A percentile compares a stretch with the other conserved stretches of the same genome.
Evolutionary conservation across 768 basidiomycete genomes (phyloP).

Genomic region (Pisolithus microcarpus): DNA sequence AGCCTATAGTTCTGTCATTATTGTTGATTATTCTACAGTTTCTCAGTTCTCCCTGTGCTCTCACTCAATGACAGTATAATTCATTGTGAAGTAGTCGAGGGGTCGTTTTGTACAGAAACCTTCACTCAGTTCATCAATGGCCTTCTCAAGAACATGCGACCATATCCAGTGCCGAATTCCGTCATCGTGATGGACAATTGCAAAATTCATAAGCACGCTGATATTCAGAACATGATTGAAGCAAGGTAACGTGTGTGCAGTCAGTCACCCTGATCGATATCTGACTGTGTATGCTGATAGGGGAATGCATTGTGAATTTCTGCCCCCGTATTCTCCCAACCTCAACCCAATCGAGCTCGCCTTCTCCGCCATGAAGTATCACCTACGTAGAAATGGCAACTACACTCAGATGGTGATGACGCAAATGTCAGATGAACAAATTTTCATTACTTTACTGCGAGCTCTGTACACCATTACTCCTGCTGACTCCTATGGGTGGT

Average conservation of each 20-base stretch:
- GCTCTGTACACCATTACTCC: constrained; percentile 15
- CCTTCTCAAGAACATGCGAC: constrained; percentile 24
- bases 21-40: too few species aligned
- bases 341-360: constrained; percentile 25
- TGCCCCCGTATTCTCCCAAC: constrained; percentile 16
- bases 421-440: constrained; percentile 5
- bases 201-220: constrained; percentile 25
- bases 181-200: constrained; percentile 37
- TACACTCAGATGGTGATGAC: constrained; percentile 8
- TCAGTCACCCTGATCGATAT: too few species aligned
- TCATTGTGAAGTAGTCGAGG: too few species aligned
- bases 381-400: constrained; percentile 12
- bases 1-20: constrained; percentile 11
- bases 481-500: constrained; percentile 12
- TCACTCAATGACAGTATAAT: too few species aligned
- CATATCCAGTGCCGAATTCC: constrained; percentile 28
- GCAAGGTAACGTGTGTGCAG: too few species aligned
- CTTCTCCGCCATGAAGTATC: constrained; percentile 23
- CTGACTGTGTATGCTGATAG: too few species aligned
- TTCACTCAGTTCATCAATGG: constrained; percentile 3
- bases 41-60: too few species aligned
- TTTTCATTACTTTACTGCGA: constrained; percentile 14
- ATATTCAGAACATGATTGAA: constrained; percentile 10
- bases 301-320: too few species aligned
- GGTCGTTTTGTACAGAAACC: too few species aligned